Base-by-base conservation (phyloP, 352 stramenopile genomes). In the Phytophthora colocasiae region DNA sequence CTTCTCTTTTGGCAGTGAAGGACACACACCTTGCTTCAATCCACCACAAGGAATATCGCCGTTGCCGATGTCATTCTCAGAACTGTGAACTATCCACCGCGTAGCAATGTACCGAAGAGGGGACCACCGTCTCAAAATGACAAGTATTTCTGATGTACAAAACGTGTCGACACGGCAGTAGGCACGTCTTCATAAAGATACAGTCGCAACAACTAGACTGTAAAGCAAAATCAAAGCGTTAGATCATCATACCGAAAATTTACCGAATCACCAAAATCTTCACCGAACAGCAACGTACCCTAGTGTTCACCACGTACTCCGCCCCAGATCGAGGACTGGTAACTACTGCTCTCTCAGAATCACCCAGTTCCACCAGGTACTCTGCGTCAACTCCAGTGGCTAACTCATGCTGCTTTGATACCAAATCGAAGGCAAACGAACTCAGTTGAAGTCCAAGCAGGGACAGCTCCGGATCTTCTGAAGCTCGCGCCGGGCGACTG, bases 131-230 rank as follows among this genome's bases (percentile, higher is more conserved):
- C 10, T 66, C 48, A 12, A 19, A 52, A 17, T 47, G 32, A 27
- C 8, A n/a, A 1, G 40, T 51, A 5, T 2, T 22, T 12, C 56
- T n/a, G 5, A 59, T 24, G 6, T 46, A 58, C 24, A 71, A 52
- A 1, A 65, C 27, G 10, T 66, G 63, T 8, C 55, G 40, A 29
- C 55, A 66, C 0, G 60, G 45, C 4, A 58, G 12, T 9, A 63
- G 17, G n/a, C 50, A 62, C 4, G 45, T 63, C 4, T 45, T 27
- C 38, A 47, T 61, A 17, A 71, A 71, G 5, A 52, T 53, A 10
- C 48, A 71, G 17, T 26, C 51, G 29, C 55, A 66, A 19, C 19
- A 19, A 19, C 19, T 19, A 19, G 19, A 19, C 19, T 19, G 19
- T 19, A 19, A 19, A 19, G 19, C 19, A 19, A 19, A 19, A 19